Evolutionary conservation across 2,329 filamentous ascomycete species (phyloP).

Genomic region (Pezicula carpinea): DNA sequence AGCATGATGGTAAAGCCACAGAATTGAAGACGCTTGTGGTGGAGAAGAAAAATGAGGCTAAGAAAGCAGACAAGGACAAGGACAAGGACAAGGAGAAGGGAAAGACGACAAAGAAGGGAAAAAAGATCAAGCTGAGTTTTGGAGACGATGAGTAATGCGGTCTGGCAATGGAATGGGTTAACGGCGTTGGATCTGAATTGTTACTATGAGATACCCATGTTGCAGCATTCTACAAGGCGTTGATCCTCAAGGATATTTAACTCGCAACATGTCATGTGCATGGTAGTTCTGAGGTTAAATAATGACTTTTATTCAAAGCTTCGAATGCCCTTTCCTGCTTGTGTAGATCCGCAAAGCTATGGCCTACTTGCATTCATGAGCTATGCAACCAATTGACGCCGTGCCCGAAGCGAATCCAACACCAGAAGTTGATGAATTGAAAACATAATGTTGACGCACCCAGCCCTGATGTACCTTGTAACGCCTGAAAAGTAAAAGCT

Average conservation of each 20-base stretch:
- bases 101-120: constrained; percentile 31
- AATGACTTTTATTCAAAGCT: too few relatives aligned
- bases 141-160: constrained; percentile 47
- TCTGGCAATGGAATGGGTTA: not conserved
- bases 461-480: not conserved
- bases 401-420: not conserved
- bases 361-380: too few relatives aligned
- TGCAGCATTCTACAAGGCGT: not conserved
- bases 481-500: too few relatives aligned
- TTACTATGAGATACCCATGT: constrained; percentile 4
- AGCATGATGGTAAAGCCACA: constrained; percentile 8
- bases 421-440: too few relatives aligned
- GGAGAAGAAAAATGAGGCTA: not conserved
- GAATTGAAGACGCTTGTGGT: not conserved
- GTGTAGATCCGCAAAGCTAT: too few relatives aligned
- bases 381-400: not conserved
- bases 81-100: constrained; percentile 1
- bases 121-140: constrained; percentile 67
- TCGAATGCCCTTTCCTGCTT: too few relatives aligned
- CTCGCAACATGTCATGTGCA: too few relatives aligned
- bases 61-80: not conserved
- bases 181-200: not conserved
- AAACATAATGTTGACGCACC: too few relatives aligned
- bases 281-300: too few relatives aligned
- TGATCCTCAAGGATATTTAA: too few relatives aligned